Percentiles rank a stretch among this genome's conserved stretches.
Evolutionary conservation across 75 land plant species (phyloP).

Genomic region (Pinus tabuliformis): DNA sequence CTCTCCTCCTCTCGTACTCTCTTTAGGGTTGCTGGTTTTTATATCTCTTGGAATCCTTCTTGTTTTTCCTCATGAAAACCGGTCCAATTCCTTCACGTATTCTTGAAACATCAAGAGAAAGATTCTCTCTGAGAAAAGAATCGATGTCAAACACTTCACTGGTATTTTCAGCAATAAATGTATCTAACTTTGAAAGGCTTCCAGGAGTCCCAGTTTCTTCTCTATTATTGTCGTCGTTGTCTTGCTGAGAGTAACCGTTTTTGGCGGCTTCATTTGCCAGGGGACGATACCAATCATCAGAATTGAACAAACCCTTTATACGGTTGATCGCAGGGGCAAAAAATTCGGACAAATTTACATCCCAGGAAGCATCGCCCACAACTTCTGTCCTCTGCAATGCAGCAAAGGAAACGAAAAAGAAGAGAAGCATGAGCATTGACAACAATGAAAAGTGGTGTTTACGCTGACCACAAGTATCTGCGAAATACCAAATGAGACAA

Average conservation of each 20-base stretch:
- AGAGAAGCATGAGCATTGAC: neutral
- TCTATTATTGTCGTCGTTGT: neutral
- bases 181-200: slow-evolving; percentile 4
- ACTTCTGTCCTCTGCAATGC: slow-evolving; percentile 83
- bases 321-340: slow-evolving; percentile 83
- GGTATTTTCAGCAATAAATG: neutral
- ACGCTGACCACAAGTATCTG: no score
- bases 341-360: slow-evolving; percentile 67
- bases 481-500: no score
- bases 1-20: no score
- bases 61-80: neutral
- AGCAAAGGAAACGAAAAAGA: neutral
- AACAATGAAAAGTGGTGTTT: no score
- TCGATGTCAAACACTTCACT: slow-evolving; percentile 39
- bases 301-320: slow-evolving; percentile 61
- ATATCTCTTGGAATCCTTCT: slow-evolving; percentile 1
- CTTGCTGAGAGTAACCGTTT: neutral
- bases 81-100: slow-evolving; percentile 24
- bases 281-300: slow-evolving; percentile 20
- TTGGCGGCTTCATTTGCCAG: slow-evolving; percentile 10
- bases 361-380: slow-evolving; percentile 95
- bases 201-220: neutral
- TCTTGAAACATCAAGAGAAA: slow-evolving; percentile 47
- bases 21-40: neutral
- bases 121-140: slow-evolving; percentile 37